Evolutionary conservation across 441 rosid genomes (phyloP), one percentile per base, ranked within the genome.

Genomic region (Raphanus hybrid): DNA sequence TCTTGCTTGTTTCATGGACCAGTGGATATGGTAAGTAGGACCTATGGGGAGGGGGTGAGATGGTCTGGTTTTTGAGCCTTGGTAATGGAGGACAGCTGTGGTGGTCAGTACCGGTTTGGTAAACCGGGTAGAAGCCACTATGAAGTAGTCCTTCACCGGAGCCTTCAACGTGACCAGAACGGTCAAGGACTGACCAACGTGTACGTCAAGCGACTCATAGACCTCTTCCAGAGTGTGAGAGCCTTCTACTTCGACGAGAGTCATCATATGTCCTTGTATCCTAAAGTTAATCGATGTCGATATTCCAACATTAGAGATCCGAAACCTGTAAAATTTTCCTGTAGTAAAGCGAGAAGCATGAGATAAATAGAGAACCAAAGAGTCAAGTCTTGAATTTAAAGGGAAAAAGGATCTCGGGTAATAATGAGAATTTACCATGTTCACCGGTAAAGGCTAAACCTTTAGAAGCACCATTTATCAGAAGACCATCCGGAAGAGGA

Each of bases 1-100:
- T 69, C 94, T 85, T 57, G 97, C 96, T 81, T 93, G 98, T 79
- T 89, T 86, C 86, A 92, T 87, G 54, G 96, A 92, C 93, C 93
- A 90, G 70, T 90, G 92, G 37, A 91, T 18, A 3, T 93, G 85
- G 37, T 84, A 83, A 66, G 94, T 89, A 12, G 97, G 98, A 69
- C 83, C 94, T n/a, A 82, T 64, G 4, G 97, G 98, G 35, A 87
- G 70, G 12, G 91, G 92, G 39, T 54, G 64, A 26, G 98, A 78
- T 26, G 91, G 80, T 16, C 85, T 82, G 29, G 80, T 79, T 10
- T 27, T 73, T 1, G 96, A 87, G 59, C 91, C 92, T 20, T 76
- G 74, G 20, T 91, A 93, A 75, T 72, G 85, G 32, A 93, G 93
- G 43, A 88, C 70, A 14, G 85, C 91, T 45, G 86, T 84, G 4